Evolutionary conservation across 805 yeast genomes (phyloP), one percentile per base, ranked within the genome.

Genomic region (Clavispora carvajalis): DNA sequence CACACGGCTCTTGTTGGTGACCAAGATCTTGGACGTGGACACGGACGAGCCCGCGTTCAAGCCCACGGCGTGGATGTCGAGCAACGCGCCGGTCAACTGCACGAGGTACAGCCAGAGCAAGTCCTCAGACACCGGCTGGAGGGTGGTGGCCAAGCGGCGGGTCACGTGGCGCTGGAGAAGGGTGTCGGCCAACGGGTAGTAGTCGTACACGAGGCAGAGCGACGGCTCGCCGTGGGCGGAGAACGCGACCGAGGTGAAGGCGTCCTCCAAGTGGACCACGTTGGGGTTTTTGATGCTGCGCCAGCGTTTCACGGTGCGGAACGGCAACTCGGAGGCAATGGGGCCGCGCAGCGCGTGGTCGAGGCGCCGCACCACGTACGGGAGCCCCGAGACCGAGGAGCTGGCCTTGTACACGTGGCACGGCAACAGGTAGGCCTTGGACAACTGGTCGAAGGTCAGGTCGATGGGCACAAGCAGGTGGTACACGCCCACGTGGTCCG

Each of bases 401-500:
- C 80, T 76, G 4, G 85, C 95, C 62, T 90, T 90, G 66, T 83
- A 91, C 11, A 83, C 64, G 28, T 83, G 71, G 34, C 81, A 77
- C 3, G 75, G 67, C 43, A 75, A 73, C 1, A 83, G 79, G 65
- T 77, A 79, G 4, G 59, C 62, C 37, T 54, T 55, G 11, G 69
- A 62, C 18, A 41, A 41, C 29, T 55, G 50, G 22, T 65, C 67
- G 39, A 58, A 59, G 3, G 58, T 48, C 51, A 34, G 63, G 58
- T 88, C 96, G 31, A 91, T 69, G 3, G 96, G 96, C 22, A 82
- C 89, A 43, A 91, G 70, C 16, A 93, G 82, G 62, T 87, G 95
- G 89, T 53, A 90, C 57, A 45, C 69, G 62, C 40, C 81, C 59
- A 54, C 75, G 74, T 77, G 75, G 26, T 82, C 85, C 0, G 98